Conservation (phyloP, 495 filamentous ascomycete species). For the Aspergillus egyptiacus region DNA sequence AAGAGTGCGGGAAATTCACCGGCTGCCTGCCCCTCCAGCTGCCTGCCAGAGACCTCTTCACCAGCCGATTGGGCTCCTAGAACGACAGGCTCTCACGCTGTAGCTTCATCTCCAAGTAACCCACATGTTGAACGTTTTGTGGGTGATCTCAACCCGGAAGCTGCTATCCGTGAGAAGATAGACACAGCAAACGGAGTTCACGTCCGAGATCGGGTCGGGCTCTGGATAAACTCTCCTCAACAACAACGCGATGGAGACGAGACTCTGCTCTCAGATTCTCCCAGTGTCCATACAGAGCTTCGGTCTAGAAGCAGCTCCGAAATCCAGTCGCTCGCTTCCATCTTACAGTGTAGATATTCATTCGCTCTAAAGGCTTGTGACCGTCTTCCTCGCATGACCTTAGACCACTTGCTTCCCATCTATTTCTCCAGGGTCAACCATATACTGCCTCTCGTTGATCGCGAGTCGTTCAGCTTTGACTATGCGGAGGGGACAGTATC, state of each 20-base stretch:
- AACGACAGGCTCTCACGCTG: not conserved
- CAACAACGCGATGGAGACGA: conserved; percentile 7
- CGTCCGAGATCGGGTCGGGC: conserved; percentile 36
- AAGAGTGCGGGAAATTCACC: not conserved
- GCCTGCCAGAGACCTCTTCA: not conserved
- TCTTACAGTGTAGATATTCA: conserved; percentile 26
- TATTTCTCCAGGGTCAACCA: conserved; percentile 33
- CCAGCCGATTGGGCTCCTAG: not conserved
- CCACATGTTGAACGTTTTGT: conserved; percentile 36
- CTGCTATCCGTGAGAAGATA: conserved; percentile 37
- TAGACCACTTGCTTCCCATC: conserved; percentile 22
- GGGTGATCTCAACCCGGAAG: conserved; percentile 46
- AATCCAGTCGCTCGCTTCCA: conserved; percentile 17
- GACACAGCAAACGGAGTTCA: conserved; percentile 27
- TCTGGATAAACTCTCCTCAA: conserved; percentile 39
- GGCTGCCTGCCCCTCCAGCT: not conserved
- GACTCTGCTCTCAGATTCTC: not conserved
- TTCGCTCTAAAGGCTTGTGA: conserved; percentile 28
- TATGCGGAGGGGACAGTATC: conserved; percentile 18
- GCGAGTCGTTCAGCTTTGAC: conserved; percentile 17
- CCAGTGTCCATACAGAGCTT: conserved; percentile 5
- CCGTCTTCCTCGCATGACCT: conserved; percentile 24
- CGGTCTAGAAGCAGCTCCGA: conserved; percentile 11
- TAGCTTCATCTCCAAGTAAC: conserved; percentile 9
- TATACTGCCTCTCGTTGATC: conserved; percentile 36